Conservation (phyloP, 2,329 filamentous ascomycete genomes). For the Xylariaceae sp. region DNA sequence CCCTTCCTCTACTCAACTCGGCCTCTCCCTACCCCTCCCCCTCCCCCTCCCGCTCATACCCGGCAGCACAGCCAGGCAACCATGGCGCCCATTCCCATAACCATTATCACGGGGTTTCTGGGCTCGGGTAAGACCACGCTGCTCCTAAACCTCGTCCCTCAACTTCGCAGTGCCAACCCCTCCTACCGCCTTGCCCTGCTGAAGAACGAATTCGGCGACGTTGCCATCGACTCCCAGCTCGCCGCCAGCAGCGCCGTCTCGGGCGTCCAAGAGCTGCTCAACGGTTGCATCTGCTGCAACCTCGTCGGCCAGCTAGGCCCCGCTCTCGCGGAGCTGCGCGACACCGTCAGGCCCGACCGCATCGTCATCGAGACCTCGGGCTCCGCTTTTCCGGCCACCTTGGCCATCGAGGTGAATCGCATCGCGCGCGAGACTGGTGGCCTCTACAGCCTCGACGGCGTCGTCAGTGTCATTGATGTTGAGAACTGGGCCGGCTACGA, state of each 20-base stretch:
- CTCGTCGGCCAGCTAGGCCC: conserved; percentile 88
- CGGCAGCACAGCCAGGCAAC: background rate
- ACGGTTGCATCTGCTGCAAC: conserved; percentile 99
- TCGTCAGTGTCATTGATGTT: conserved; percentile 88
- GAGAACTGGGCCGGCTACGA: conserved; percentile 96
- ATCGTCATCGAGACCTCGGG: conserved; percentile 95
- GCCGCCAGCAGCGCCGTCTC: conserved; percentile 82
- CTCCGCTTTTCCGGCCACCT: conserved; percentile 83
- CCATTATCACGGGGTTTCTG: conserved; percentile 94
- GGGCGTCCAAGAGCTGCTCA: conserved; percentile 89
- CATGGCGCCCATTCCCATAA: conserved; percentile 82
- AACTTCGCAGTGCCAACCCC: conserved; percentile 75
- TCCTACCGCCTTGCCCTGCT: conserved; percentile 88
- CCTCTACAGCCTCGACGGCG: conserved; percentile 79
- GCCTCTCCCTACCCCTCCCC: no score
- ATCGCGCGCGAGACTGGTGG: conserved; percentile 71
- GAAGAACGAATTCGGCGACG: conserved; percentile 97
- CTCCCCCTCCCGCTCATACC: no score
- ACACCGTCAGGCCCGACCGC: conserved; percentile 68
- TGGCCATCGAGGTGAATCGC: conserved; percentile 89
- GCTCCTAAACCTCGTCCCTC: conserved; percentile 90
- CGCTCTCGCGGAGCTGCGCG: conserved; percentile 76
- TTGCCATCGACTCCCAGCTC: conserved; percentile 92
- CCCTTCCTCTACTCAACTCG: no score
- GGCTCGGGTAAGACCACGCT: conserved; percentile 96